Conservation (phyloP, 2,329 filamentous ascomycete genomes). For the Aureobasidium namibiae region DNA sequence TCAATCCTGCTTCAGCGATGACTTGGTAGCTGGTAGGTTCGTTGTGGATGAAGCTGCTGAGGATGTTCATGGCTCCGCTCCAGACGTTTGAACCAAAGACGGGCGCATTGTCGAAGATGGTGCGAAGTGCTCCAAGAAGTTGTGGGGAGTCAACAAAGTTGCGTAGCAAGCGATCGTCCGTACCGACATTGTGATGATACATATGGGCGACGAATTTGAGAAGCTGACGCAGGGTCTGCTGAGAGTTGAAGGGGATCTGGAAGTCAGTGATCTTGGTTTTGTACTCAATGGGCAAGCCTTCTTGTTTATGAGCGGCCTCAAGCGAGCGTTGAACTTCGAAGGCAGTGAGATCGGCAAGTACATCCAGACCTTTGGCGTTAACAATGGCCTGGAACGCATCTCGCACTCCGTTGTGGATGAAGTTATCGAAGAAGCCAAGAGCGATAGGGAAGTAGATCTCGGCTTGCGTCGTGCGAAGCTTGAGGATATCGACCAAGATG, state of each 20-base stretch:
- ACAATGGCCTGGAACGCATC: conserved; percentile 80
- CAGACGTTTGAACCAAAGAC: conserved; percentile 89
- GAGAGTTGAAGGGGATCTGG: conserved; percentile 83
- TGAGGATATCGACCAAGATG: conserved; percentile 80
- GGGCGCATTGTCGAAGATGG: conserved; percentile 70
- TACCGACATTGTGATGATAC: conserved; percentile 70
- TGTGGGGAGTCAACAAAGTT: conserved; percentile 92
- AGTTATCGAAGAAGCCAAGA: conserved; percentile 77
- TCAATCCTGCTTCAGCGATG: conserved; percentile 87
- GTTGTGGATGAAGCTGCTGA: conserved; percentile 97
- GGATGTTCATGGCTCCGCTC: conserved; percentile 85
- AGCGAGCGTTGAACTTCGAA: conserved; percentile 67
- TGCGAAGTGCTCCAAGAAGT: conserved; percentile 67
- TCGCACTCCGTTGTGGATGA: conserved; percentile 70
- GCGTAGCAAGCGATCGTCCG: conserved; percentile 80
- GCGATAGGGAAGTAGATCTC: conserved; percentile 77
- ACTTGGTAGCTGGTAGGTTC: conserved; percentile 96
- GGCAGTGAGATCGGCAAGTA: conserved; percentile 79
- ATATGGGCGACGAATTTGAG: conserved; percentile 96
- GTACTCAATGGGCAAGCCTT: conserved; percentile 63
- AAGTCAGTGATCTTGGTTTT: conserved; percentile 84
- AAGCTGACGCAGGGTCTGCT: conserved; percentile 86
- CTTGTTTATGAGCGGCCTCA: conserved; percentile 55
- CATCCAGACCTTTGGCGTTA: conserved; percentile 73
- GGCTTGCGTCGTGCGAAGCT: conserved; percentile 70